Evolutionary conservation across 2,329 filamentous ascomycete species (phyloP), one percentile per base, ranked within the genome.

Genomic region (Arachnomyces sp.): DNA sequence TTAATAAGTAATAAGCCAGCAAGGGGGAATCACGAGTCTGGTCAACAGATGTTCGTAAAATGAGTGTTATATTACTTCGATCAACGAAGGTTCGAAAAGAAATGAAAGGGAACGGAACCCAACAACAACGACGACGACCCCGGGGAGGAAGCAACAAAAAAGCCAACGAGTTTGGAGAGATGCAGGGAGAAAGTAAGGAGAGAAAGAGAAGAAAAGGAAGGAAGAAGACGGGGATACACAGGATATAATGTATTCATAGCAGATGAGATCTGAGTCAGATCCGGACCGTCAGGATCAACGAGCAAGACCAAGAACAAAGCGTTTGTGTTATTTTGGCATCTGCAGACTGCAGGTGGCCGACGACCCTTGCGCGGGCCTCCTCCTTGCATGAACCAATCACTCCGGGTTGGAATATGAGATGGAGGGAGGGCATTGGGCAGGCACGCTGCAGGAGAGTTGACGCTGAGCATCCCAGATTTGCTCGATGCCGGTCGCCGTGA

Each of bases 51-150:
- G 49, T 49, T 5, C 5, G 5, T 5, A 25, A 54, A 49, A 52
- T 41, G 51, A 58, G 51, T 52, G 44, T 52, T 51, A 52, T 52
- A 67, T 66, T 66, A 56, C 67, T 65, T 67, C 69, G 66, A 66
- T 67, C 63, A 56, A 44, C 40, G 32, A 44, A 15, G 29, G 39
- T 31, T 6, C n/a, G n/a, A 45, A 52, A 47, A 51, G 21, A 53
- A 49, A 48, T 52, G 46, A 42, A 45, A 47, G 36, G 37, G 55
- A 46, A 53, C 34, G 21, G 21, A 25, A 25, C 21, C 21, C 5
- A 25, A 5, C 5, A 25, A 25, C 21, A 25, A 44, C 43, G 49
- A 45, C 34, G 46, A 14, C 33, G 31, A 37, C 34, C 50, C 39
- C 31, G 45, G 40, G 12, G 15, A 28, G 25, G 34, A 42, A 42